Conservation (phyloP, 495 filamentous ascomycete species). For the Lasiosphaeris hirsuta region DNA sequence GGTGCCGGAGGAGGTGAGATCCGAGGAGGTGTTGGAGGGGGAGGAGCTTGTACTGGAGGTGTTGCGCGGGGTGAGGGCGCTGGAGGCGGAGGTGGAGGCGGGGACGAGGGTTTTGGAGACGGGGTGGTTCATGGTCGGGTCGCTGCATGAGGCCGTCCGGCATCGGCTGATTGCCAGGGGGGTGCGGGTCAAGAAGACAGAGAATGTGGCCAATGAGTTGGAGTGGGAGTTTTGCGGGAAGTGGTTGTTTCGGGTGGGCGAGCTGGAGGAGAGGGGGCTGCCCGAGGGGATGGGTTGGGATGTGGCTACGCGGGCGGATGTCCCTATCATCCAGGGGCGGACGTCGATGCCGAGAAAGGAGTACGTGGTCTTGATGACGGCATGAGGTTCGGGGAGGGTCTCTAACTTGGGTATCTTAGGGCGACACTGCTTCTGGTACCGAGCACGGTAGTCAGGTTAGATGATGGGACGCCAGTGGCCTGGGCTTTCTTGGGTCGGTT, state of each 20-base stretch:
- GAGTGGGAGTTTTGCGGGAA: constrained; percentile 37
- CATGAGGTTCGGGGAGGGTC: neutral
- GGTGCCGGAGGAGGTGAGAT: neutral
- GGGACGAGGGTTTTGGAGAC: neutral
- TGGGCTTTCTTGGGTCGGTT: constrained; percentile 42
- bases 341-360: constrained; percentile 32
- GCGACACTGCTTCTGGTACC: constrained; percentile 36
- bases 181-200: constrained; percentile 21
- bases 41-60: constrained; percentile 13
- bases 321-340: constrained; percentile 30
- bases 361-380: constrained; percentile 27
- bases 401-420: constrained; percentile 9
- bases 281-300: constrained; percentile 33
- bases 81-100: neutral
- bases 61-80: neutral
- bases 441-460: constrained; percentile 31
- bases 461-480: constrained; percentile 36
- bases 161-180: constrained; percentile 20
- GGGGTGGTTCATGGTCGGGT: constrained; percentile 28
- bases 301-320: constrained; percentile 28
- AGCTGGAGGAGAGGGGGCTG: constrained; percentile 21
- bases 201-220: neutral
- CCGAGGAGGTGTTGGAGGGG: neutral
- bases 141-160: constrained; percentile 32
- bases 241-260: constrained; percentile 40